Conservation (phyloP, 2,329 filamentous ascomycete genomes). For the Hymenoscyphus repandus region DNA sequence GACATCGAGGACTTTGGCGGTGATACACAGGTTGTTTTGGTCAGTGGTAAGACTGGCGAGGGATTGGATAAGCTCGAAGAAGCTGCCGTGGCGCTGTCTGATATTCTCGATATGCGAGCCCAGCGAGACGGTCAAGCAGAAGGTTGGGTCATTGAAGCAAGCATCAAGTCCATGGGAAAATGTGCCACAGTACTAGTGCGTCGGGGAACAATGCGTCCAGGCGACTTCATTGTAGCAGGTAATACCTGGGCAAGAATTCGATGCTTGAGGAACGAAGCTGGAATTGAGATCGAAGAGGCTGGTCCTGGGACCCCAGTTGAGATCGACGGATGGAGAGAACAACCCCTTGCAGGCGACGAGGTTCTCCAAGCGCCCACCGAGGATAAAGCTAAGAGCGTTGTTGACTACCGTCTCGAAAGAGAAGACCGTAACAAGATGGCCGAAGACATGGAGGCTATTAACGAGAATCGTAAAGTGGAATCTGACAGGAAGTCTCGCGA, state of each 20-base stretch:
- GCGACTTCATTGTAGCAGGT: slow-evolving; percentile 83
- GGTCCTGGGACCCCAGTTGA: slow-evolving; percentile 87
- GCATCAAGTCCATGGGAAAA: slow-evolving; percentile 77
- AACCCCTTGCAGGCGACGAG: slow-evolving; percentile 80
- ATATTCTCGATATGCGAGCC: slow-evolving; percentile 85
- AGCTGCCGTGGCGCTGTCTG: slow-evolving; percentile 76
- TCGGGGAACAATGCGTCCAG: slow-evolving; percentile 74
- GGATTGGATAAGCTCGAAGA: slow-evolving; percentile 93
- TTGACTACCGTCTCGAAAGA: slow-evolving; percentile 70
- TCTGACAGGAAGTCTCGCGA: slow-evolving; percentile 59
- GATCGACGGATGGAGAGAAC: slow-evolving; percentile 88
- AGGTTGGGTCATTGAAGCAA: slow-evolving; percentile 90
- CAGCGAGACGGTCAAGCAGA: slow-evolving; percentile 73
- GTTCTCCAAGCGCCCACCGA: slow-evolving; percentile 80
- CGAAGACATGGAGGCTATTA: slow-evolving; percentile 71
- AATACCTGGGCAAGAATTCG: slow-evolving; percentile 85
- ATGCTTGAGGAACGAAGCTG: slow-evolving; percentile 78
- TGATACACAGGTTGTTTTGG: slow-evolving; percentile 84
- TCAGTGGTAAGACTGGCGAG: slow-evolving; percentile 88
- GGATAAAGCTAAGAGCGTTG: slow-evolving; percentile 69
- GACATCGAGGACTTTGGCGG: slow-evolving; percentile 94
- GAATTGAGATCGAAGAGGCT: slow-evolving; percentile 64
- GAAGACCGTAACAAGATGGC: slow-evolving; percentile 61
- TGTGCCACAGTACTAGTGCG: slow-evolving; percentile 86
- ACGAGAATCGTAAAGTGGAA: slow-evolving; percentile 52